Evolutionary conservation across 768 basidiomycete genomes (phyloP), one percentile per base, ranked within the genome.

Genomic region (Suillus ampliporus): DNA sequence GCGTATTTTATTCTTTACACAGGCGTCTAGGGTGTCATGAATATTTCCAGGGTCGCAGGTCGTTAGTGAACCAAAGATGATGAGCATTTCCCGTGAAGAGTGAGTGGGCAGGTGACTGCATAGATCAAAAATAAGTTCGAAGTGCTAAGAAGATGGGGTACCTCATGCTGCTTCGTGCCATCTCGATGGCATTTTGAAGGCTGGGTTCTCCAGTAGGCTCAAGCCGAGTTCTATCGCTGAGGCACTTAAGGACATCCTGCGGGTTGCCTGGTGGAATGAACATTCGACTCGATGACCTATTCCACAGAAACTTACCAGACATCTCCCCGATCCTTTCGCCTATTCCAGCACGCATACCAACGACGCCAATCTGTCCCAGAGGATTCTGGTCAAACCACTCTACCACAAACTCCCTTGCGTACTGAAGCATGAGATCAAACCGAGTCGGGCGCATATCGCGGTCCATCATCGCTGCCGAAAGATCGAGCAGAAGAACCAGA

Each of bases 301-400:
- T 61, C 23, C 37, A 23, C 47, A 61, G 17, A 35, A 63, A 68
- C 86, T 53, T 71, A 94, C 96, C 97, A 68, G 95, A 92, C 89
- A 99, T 92, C 64, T 95, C 92, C 2, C 93, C 87, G 46, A 99
- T 79, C 4, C 93, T 86, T 75, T 99, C 97, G 0, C 95, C 95
- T 26, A 98, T 75, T 0, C 97, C 94, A 38, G 92, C 87, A 26
- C 95, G 82, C 86, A 99, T 94, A 6, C 93, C 94, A 19, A 99
- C 94, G 35, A 99, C 80, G 2, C 95, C 97, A 66, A 99, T 93
- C 77, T 99, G 97, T 23, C 97, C 96, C 14, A 99, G 82, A 1
- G 97, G 97, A 71, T 99, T 99, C 79, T 99, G 97, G 77, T 99
- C 97, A 75, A 99, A 99, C 96, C 97, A 99, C 74, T 99, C 97